Percentiles rank a stretch among this genome's conserved stretches.
phyloP scores from a whole-genome alignment of 805 yeast species.

The Candida odintsovae region DNA sequence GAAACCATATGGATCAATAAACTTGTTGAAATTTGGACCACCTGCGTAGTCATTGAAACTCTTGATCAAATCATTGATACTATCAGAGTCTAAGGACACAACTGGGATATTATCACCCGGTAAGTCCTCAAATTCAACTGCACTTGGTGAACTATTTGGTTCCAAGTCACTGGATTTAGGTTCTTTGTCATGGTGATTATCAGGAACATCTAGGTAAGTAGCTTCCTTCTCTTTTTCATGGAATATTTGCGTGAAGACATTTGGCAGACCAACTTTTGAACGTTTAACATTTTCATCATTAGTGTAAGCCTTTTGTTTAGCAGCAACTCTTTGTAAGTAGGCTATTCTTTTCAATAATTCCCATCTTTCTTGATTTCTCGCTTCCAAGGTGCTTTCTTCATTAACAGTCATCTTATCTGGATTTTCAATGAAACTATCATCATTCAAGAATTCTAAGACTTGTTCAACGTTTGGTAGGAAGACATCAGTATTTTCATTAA shows the following conservation, averaged over 20 bases:
- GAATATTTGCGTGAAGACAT: conserved; percentile 2
- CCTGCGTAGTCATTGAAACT: conserved; percentile 33
- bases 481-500: conserved; percentile 28
- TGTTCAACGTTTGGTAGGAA: conserved; percentile 55
- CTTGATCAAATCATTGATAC: conserved; percentile 35
- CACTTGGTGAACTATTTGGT: neutral
- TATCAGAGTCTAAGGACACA: conserved; percentile 37
- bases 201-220: neutral
- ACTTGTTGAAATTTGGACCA: conserved; percentile 27
- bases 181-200: neutral
- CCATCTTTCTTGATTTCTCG: conserved; percentile 58
- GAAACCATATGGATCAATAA: conserved; percentile 83
- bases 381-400: conserved; percentile 32
- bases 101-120: conserved; percentile 31
- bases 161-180: neutral
- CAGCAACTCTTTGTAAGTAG: conserved; percentile 62
- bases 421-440: conserved; percentile 31
- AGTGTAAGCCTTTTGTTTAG: conserved; percentile 37
- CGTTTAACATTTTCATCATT: conserved; percentile 36
- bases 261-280: conserved; percentile 15
- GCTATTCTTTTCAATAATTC: conserved; percentile 62
- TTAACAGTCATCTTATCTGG: conserved; percentile 28
- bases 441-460: conserved; percentile 49
- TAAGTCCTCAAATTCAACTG: conserved; percentile 14
- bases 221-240: conserved; percentile 4